A percentile compares a stretch with the other conserved stretches of the same genome.
These are phyloP conservation scores for Ophiostoma montium DNA, from an alignment of 2,329 filamentous ascomycete genomes.

Conservation along the genomic window DNA sequence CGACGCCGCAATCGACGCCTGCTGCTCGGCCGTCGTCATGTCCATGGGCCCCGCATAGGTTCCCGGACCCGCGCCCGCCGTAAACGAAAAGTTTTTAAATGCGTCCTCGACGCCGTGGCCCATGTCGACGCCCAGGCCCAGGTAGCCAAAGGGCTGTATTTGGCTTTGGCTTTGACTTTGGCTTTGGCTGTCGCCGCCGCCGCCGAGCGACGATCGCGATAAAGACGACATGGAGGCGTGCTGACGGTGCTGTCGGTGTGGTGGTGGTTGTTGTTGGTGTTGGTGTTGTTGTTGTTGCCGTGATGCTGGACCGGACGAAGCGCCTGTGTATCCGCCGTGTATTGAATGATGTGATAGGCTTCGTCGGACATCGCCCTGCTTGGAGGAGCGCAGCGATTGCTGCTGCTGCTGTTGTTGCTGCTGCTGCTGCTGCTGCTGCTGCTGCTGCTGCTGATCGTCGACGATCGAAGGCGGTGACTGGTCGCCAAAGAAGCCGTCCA, in stretches of 20 bases:
- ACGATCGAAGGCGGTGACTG: conserved; percentile 6
- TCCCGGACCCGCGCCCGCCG: not conserved
- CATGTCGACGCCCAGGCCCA: not conserved
- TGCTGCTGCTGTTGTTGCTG: not conserved
- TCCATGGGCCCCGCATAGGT: not conserved
- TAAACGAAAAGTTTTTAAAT: conserved; percentile 6
- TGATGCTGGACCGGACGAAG: not conserved
- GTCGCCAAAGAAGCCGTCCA: conserved; percentile 7
- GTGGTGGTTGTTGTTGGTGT: no score
- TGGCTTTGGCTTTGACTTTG: no score
- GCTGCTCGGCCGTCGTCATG: not conserved
- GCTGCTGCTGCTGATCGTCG: conserved; percentile 4
- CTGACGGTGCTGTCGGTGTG: not conserved
- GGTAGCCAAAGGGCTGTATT: conserved; percentile 3
- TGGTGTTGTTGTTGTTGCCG: not conserved
- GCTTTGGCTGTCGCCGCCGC: no score
- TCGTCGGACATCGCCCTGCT: not conserved
- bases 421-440: conserved; percentile 2
- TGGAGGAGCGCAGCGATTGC: not conserved
- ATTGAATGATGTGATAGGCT: not conserved
- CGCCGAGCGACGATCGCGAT: not conserved
- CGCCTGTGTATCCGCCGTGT: not conserved
- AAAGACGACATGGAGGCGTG: not conserved
- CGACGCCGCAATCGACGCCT: not conserved
- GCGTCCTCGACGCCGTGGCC: conserved; percentile 7